Percentiles rank a stretch among this genome's conserved stretches.
These are phyloP conservation scores for Rhododendron vialii DNA, from an alignment of 148 eudicot species.

Conservation along the genomic window DNA sequence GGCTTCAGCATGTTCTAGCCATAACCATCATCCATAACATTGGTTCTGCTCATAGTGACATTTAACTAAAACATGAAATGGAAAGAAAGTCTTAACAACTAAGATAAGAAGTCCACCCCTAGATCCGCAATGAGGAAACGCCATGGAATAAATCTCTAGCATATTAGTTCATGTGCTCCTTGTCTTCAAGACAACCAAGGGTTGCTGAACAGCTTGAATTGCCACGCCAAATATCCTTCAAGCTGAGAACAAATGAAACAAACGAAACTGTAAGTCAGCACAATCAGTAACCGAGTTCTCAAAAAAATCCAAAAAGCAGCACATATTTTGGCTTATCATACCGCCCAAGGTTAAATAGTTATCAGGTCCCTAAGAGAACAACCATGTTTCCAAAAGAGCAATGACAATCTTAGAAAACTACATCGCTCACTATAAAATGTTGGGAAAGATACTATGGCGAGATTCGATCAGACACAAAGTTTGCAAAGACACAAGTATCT, in stretches of 20 bases:
- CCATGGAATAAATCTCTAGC: not conserved
- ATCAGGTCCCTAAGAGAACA: not conserved
- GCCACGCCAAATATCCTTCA: not conserved
- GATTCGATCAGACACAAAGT: not conserved
- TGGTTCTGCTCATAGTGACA: constrained; percentile 15
- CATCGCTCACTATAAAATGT: not conserved
- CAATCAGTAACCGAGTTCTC: not conserved
- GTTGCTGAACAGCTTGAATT: constrained; percentile 1
- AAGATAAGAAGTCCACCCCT: not conserved
- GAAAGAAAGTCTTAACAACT: not conserved
- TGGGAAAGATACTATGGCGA: not conserved
- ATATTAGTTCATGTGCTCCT: not conserved
- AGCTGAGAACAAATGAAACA: not conserved
- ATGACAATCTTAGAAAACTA: not conserved
- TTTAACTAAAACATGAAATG: not conserved
- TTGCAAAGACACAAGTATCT: not conserved
- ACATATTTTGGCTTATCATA: not conserved
- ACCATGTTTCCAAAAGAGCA: not conserved
- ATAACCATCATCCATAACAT: constrained; percentile 22
- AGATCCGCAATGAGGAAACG: not conserved
- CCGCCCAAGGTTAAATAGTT: not conserved
- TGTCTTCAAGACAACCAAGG: not conserved
- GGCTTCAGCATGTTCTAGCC: constrained; percentile 15
- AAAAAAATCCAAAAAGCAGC: not conserved
- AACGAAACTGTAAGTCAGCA: not conserved